phyloP scores from a whole-genome alignment of 176 grass and related monocot species.

The Raddia guianensis region DNA sequence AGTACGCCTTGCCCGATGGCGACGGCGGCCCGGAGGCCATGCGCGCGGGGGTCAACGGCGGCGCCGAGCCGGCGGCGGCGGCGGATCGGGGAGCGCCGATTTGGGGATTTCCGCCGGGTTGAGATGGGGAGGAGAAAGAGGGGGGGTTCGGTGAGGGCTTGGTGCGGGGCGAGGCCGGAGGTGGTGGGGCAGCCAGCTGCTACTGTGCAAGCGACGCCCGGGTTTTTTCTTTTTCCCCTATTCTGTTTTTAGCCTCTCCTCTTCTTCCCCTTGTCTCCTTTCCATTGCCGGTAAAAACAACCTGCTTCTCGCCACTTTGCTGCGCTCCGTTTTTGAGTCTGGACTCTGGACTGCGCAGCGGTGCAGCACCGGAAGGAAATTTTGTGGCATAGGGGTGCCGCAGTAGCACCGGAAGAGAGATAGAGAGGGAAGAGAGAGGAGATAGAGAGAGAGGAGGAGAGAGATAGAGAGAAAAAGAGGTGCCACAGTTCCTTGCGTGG shows the following conservation, averaged over 20 bases:
- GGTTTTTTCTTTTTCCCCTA: background rate
- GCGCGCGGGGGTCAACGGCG: constrained; percentile 45
- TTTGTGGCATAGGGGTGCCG: no score
- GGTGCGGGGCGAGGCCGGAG: background rate
- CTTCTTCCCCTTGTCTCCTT: background rate
- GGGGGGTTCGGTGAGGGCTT: constrained; percentile 53
- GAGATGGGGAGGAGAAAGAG: constrained; percentile 33
- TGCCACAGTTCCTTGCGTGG: no score
- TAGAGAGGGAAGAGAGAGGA: no score
- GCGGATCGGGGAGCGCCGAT: constrained; percentile 51
- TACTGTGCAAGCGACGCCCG: constrained; percentile 16
- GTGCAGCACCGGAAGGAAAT: no score
- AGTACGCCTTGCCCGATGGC: constrained; percentile 59
- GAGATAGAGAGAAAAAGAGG: no score
- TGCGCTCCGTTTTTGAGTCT: background rate
- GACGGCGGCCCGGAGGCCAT: constrained; percentile 60
- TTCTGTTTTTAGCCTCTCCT: background rate
- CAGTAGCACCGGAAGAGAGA: no score
- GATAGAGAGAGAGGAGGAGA: no score
- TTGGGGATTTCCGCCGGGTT: constrained; percentile 51
- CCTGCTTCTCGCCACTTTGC: background rate
- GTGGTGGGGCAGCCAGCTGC: constrained; percentile 33
- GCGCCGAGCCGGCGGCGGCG: constrained; percentile 32
- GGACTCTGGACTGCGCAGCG: no score
- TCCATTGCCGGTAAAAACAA: background rate